Evolutionary conservation across 2,329 filamentous ascomycete genomes (phyloP).

Genomic region (Alternaria dauci): DNA sequence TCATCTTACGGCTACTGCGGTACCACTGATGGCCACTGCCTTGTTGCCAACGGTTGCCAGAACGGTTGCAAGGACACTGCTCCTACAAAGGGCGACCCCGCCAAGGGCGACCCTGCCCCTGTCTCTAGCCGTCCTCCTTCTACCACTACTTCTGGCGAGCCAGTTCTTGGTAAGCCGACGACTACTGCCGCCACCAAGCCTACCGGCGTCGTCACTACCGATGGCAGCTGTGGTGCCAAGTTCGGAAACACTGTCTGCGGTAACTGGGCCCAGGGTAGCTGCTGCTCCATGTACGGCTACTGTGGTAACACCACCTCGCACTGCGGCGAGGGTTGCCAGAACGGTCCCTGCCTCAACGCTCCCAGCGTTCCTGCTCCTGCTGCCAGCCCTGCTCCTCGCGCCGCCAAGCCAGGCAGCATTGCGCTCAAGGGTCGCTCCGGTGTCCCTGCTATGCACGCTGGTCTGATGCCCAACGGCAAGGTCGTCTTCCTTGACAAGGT

Average conservation of each 20-base stretch:
- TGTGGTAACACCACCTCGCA: constrained; percentile 60
- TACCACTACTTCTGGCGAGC: constrained; percentile 46
- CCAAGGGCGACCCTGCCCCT: constrained; percentile 20
- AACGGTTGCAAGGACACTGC: constrained; percentile 48
- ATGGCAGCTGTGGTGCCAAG: constrained; percentile 63
- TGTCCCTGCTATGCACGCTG: constrained; percentile 71
- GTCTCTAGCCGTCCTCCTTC: constrained; percentile 41
- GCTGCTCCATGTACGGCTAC: constrained; percentile 67
- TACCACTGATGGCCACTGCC: constrained; percentile 49
- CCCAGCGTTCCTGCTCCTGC: constrained; percentile 52
- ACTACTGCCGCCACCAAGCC: constrained; percentile 24
- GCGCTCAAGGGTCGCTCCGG: constrained; percentile 63
- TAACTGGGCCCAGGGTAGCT: constrained; percentile 61
- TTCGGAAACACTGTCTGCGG: constrained; percentile 62
- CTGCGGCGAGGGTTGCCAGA: constrained; percentile 65
- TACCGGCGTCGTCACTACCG: constrained; percentile 53
- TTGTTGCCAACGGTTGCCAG: constrained; percentile 51
- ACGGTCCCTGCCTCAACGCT: constrained; percentile 59
- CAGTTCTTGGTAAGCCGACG: constrained; percentile 48
- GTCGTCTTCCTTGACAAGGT: constrained; percentile 71
- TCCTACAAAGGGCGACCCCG: constrained; percentile 11
- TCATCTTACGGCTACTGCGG: constrained; percentile 49
- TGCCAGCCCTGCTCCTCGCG: constrained; percentile 57
- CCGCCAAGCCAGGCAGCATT: constrained; percentile 58
- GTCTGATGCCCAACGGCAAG: constrained; percentile 65